Evolutionary conservation across 148 eudicot genomes (phyloP).

Genomic region (Fagopyrum esculentum): DNA sequence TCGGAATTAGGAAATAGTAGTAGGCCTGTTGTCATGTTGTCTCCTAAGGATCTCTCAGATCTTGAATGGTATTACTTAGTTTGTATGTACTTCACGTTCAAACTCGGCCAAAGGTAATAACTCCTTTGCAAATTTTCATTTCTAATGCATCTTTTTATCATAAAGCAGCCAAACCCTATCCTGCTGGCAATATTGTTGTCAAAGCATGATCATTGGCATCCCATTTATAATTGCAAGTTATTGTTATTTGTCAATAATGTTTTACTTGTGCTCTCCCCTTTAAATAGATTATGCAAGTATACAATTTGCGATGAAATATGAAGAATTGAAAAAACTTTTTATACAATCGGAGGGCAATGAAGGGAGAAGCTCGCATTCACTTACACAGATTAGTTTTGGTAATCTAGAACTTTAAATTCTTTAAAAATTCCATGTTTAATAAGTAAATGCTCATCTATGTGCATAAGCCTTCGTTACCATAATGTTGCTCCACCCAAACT

Average conservation of each 20-base stretch:
- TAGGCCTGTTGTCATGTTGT: constrained; percentile 25
- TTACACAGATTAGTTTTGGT: no score
- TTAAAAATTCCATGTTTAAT: no score
- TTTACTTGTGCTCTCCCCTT: neutral
- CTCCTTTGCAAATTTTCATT: neutral
- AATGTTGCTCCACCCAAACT: no score
- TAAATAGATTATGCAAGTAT: neutral
- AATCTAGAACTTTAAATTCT: no score
- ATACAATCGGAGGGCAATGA: no score
- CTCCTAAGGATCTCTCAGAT: constrained; percentile 41
- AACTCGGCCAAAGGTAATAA: constrained; percentile 44
- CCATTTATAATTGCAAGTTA: neutral
- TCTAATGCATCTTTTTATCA: neutral
- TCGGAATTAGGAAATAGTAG: constrained; percentile 23
- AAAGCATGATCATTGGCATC: neutral
- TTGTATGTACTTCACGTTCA: constrained; percentile 54
- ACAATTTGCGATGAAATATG: no score
- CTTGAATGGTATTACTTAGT: constrained; percentile 66
- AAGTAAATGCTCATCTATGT: no score
- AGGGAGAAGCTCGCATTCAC: no score
- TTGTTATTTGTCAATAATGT: neutral
- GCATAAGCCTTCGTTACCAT: no score
- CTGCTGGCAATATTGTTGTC: neutral
- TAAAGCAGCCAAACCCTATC: neutral
- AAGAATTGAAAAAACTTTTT: no score